phyloP scores from a whole-genome alignment of 2,329 filamentous ascomycete genomes.

The Aspergillus novoparasiticus region DNA sequence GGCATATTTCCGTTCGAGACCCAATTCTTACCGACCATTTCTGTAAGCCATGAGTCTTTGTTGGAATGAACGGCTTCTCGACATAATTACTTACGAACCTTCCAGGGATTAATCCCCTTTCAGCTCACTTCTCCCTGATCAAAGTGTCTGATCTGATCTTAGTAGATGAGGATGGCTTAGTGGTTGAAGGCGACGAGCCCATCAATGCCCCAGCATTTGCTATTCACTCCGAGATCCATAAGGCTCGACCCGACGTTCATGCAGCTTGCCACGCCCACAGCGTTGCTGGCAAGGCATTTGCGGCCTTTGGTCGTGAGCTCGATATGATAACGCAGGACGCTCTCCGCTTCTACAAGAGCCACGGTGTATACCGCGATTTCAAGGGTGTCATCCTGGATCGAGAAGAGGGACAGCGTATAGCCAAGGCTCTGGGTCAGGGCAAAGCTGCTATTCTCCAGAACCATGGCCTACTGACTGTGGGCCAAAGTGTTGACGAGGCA shows the following conservation, averaged over 20 bases:
- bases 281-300: constrained; percentile 49
- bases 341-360: constrained; percentile 63
- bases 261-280: constrained; percentile 50
- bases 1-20: constrained; percentile 50
- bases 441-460: constrained; percentile 69
- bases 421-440: constrained; percentile 61
- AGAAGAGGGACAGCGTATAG: constrained; percentile 67
- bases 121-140: constrained; percentile 13
- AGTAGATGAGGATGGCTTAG: constrained; percentile 47
- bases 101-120: neutral
- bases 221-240: constrained; percentile 49
- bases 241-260: constrained; percentile 59
- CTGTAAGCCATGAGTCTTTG: constrained; percentile 40
- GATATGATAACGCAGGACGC: constrained; percentile 53
- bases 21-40: constrained; percentile 35
- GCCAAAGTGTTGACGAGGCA: constrained; percentile 72
- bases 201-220: constrained; percentile 51
- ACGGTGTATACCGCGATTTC: constrained; percentile 18
- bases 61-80: neutral
- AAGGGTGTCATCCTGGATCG: constrained; percentile 53
- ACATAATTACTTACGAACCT: neutral
- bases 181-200: constrained; percentile 40
- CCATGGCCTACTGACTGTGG: constrained; percentile 72
- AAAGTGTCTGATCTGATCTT: constrained; percentile 47
- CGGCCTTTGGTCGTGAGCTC: constrained; percentile 44